Evolutionary conservation across 306 rosid genomes (phyloP), one percentile per base, ranked within the genome.

Genomic region (Cicer cuneatum): DNA sequence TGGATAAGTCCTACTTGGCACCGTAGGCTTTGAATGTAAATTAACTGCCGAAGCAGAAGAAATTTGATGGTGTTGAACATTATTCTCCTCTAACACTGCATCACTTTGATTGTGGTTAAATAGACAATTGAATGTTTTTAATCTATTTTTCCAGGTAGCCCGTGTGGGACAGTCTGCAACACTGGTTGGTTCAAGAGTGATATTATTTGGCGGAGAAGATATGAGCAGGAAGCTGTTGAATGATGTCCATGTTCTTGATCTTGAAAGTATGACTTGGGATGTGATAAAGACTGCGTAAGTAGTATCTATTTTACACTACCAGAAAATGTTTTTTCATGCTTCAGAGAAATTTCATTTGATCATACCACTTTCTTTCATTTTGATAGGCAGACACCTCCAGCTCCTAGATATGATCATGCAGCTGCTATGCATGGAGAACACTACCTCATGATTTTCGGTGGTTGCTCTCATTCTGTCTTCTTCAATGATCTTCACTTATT

Each of bases 141-240:
- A 80, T 41, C 65, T 10, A 75, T 76, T 81, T 79, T 76, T 77
- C 62, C 85, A 95, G 99, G 81, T 82, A 70, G 89, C 95, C 82
- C 88, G 96, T 78, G 86, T 81, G 56, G 99, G 97, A 56, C 96
- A 95, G 56, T 95, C 99, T 61, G 90, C 90, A 2, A 86, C 99
- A 60, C 63, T 95, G 73, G 80, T 89, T 86, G 98, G 97, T 82
- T 89, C 99, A 24, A 89, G 73, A 78, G 85, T 95, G 77, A 89
- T 95, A 83, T 77, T 95, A 72, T 92, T 95, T 63, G 99, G 99
- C 48, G 99, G 99, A 72, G 99, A 92, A 85, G 97, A 95, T 82
- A 70, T 66, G 93, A 85, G 79, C 80, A 84, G 97, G 82, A 92
- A 85, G 75, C 76, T 95, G 82, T 79, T 86, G 84, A 95, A 95